Base-by-base conservation (phyloP, 2,329 filamentous ascomycete species). In the Sarocladiaceae sp. region DNA sequence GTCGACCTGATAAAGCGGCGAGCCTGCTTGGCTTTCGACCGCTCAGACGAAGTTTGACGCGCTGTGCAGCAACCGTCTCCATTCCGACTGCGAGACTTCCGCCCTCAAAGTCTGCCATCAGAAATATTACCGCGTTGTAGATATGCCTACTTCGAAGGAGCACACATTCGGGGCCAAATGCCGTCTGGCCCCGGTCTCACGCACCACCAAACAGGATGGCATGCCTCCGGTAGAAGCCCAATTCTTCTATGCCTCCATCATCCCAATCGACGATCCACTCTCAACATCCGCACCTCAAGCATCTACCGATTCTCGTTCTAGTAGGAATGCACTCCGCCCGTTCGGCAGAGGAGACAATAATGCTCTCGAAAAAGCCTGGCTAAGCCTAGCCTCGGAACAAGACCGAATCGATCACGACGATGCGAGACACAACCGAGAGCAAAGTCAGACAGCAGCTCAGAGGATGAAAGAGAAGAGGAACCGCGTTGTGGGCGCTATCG, bases 231-330 rank as follows among this genome's bases (percentile, higher is more conserved):
- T 85, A 44, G 71, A 74, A 24, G 74, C 83, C 18, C 86, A 88
- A 50, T 95, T 88, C 67, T 95, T 95, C 65, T 95, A 95, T 63
- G 77, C 81, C 12, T 93, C 88, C 10, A 70, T 81, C 11, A 76
- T 91, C 41, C 83, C 88, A 23, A 89, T 95, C 58, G 89, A 95
- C 57, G 89, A 95, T 57, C 88, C 88, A 19, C 73, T 95, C n/a
- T 88, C 85, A 9, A 77, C 83, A 2, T 66, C 71, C 10, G 62
- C 73, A 65, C 57, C 79, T 61, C 59, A 76, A 58, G 62, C 62
- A 19, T 55, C 74, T 60, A 50, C 71, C 59, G 66, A 82, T 42
- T 58, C 72, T 12, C 74, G 68, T 45, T 62, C 73, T 45, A 63
- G 72, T 26, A 82, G 76, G 53, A 72, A 76, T 27, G 76, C 80